A percentile compares a stretch with the other conserved stretches of the same genome.
phyloP scores from a whole-genome alignment of 306 rosid species.

The Dalbergia oliveri region DNA sequence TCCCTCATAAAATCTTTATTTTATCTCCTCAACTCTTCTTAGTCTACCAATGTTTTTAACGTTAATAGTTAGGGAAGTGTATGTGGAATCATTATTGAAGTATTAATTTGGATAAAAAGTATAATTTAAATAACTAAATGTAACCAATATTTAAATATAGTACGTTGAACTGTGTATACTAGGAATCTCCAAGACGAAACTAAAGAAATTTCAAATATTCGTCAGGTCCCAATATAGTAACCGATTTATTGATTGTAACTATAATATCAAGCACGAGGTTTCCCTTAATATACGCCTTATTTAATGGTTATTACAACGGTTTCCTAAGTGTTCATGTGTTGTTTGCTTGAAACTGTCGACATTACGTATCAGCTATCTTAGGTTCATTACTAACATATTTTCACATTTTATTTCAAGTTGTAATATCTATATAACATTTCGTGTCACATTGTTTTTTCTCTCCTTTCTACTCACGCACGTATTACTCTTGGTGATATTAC shows the following conservation, averaged over 20 bases:
- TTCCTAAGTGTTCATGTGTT: slow-evolving; percentile 23
- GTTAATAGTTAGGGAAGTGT: background rate
- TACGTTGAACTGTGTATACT: no score
- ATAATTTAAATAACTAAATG: background rate
- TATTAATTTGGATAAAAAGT: background rate
- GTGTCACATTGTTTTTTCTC: background rate
- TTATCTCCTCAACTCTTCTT: background rate
- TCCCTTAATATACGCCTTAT: slow-evolving; percentile 36
- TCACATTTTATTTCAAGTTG: slow-evolving; percentile 23
- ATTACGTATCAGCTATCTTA: background rate
- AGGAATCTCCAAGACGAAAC: no score
- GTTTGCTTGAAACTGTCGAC: slow-evolving; percentile 1
- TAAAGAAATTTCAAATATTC: background rate
- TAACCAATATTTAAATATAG: no score
- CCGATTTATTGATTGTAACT: background rate
- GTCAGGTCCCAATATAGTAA: background rate
- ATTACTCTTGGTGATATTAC: background rate
- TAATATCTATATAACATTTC: background rate
- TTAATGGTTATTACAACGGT: slow-evolving; percentile 21
- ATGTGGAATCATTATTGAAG: background rate
- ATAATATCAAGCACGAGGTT: background rate
- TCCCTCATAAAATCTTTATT: background rate
- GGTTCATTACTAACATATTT: background rate
- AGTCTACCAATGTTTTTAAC: background rate
- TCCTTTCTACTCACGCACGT: background rate